Evolutionary conservation across 345 rosid species (phyloP).

Genomic region (Linum tenue): DNA sequence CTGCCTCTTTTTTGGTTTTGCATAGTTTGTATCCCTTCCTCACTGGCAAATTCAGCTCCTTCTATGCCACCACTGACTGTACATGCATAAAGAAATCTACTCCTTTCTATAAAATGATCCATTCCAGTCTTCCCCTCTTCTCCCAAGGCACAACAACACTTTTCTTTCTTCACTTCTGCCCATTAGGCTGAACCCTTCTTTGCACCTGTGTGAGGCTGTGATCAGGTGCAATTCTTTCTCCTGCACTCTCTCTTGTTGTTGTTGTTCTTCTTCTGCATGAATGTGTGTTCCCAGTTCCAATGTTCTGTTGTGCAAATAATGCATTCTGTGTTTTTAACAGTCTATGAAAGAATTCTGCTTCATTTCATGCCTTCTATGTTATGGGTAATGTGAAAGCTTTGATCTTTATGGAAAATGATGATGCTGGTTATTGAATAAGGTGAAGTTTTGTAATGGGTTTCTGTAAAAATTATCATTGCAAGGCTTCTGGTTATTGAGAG

Average conservation of each 20-base stretch:
- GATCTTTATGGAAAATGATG: background rate
- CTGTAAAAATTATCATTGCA: too few species aligned
- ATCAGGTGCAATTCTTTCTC: background rate
- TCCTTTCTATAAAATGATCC: too few species aligned
- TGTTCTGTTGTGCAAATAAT: too few species aligned
- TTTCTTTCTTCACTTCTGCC: background rate
- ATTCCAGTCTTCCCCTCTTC: too few species aligned
- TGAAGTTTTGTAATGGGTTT: background rate
- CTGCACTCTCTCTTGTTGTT: background rate
- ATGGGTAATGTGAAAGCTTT: too few species aligned
- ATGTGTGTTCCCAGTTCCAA: too few species aligned
- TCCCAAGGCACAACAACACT: background rate
- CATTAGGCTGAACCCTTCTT: background rate
- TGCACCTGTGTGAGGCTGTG: background rate
- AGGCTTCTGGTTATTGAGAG: background rate
- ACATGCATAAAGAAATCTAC: too few species aligned
- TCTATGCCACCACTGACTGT: too few species aligned
- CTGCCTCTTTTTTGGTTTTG: too few species aligned
- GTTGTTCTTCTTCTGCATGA: background rate
- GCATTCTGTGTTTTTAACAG: too few species aligned
- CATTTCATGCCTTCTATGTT: background rate
- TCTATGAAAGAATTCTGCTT: background rate
- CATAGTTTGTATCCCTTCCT: too few species aligned
- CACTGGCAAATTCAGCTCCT: too few species aligned
- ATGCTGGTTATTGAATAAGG: background rate